Conservation (phyloP, 2,329 filamentous ascomycete genomes). For the Thielaviopsis ethacetica region DNA sequence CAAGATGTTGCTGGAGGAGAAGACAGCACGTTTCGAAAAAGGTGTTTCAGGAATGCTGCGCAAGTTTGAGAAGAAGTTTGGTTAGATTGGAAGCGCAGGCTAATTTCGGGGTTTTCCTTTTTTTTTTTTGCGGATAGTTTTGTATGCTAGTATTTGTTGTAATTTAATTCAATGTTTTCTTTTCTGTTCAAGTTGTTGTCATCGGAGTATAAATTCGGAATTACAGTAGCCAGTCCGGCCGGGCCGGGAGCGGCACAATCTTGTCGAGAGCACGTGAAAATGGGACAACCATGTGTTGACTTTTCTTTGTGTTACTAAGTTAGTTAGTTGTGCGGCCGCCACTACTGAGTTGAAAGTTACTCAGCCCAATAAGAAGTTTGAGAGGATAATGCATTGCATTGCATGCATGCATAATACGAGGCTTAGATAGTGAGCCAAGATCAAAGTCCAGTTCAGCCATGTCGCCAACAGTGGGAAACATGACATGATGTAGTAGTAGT, state of each 20-base stretch:
- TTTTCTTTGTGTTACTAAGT: too few relatives aligned
- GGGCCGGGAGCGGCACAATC: too few relatives aligned
- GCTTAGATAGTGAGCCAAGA: background rate
- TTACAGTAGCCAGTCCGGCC: background rate
- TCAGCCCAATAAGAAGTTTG: background rate
- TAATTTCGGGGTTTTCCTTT: background rate
- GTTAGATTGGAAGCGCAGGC: conserved; percentile 17
- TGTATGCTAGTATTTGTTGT: background rate
- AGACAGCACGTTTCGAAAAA: conserved; percentile 50
- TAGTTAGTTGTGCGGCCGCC: too few relatives aligned
- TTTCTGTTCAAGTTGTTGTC: background rate
- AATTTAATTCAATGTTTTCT: background rate
- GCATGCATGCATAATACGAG: background rate
- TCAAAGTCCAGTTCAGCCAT: background rate
- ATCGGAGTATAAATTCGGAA: background rate
- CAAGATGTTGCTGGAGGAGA: conserved; percentile 44
- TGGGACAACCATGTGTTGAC: too few relatives aligned
- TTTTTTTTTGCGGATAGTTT: background rate
- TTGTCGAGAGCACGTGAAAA: too few relatives aligned
- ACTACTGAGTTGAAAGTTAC: background rate
- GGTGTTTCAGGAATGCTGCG: conserved; percentile 57
- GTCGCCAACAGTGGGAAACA: background rate
- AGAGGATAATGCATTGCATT: background rate
- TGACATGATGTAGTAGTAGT: background rate
- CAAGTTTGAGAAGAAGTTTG: conserved; percentile 64